Evolutionary conservation across 164 flowering plant species (phyloP), one percentile per base, ranked within the genome.

Genomic region (Nelumbo lutea): DNA sequence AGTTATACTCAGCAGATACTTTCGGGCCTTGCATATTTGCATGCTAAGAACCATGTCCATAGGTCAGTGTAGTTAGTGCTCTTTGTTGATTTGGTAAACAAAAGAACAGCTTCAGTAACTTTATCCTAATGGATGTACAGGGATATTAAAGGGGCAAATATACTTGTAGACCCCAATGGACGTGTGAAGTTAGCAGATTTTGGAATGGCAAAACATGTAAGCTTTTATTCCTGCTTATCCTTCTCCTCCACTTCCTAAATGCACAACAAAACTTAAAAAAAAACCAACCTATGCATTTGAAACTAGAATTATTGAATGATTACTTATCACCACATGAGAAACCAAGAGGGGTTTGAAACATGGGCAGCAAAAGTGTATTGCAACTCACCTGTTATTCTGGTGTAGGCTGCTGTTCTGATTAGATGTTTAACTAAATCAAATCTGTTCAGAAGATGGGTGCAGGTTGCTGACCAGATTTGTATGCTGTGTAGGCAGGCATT

Each of bases 141-240:
- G 86, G 98, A 93, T 77, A 90, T 93, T 38, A 93, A 93, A 81
- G 98, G 98, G 68, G 98, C 97, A 72, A 93, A 93, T 83, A 85
- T 93, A 72, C 90, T 93, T 66, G 98, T 90, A 15, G 98, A 93
- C 68, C 98, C 97, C 58, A 87, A 78, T 80, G 98, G 98, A 2
- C 88, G 96, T 27, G 88, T 93, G 40, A 93, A 93, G 77, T 70
- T 90, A 76, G 90, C 89, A 59, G 89, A 85, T 53, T 53, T 53
- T 53, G 57, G 57, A 15, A 53, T 53, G 57, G 57, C 57, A 53
- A 53, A 53, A 15, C 97, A 91, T 86, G 97, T 89, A 82, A 83
- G 90, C 39, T 48, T 64, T 68, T 58, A 11, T 55, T 13, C 56
- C 52, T 71, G 40, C 38, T 39, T 61, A 40, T 13, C 39, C 13